Evolutionary conservation across 192 early-diverging fungal species (phyloP).

Genomic region (Podila epigama): DNA sequence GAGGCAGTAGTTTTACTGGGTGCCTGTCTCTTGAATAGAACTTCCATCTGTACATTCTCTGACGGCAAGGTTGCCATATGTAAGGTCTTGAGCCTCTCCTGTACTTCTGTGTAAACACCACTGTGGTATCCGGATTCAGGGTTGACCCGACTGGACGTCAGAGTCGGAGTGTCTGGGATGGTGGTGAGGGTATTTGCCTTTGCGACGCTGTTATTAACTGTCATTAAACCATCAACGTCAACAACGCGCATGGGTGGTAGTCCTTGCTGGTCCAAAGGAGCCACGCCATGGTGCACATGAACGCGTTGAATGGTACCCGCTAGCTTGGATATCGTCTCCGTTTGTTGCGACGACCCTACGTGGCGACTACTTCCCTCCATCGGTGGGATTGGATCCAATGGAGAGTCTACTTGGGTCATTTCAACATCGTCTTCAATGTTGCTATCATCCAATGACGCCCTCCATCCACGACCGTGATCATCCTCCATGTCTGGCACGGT

Average conservation of each 20-base stretch:
- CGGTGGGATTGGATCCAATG: neutral
- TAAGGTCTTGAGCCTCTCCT: constrained; percentile 16
- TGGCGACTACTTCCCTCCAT: neutral
- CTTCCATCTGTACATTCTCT: constrained; percentile 8
- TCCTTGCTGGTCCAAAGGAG: constrained; percentile 30
- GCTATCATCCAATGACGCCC: too few species aligned
- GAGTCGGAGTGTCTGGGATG: neutral
- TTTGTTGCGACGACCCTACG: neutral
- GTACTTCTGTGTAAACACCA: constrained; percentile 15
- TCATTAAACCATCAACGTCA: constrained; percentile 6
- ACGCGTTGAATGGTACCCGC: constrained; percentile 9
- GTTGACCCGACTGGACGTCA: constrained; percentile 6
- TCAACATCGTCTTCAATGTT: too few species aligned
- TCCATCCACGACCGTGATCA: neutral
- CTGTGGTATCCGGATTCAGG: constrained; percentile 39
- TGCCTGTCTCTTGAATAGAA: constrained; percentile 14
- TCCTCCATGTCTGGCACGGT: too few species aligned
- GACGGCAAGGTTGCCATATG: constrained; percentile 21
- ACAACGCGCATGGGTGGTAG: constrained; percentile 13
- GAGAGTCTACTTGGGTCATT: too few species aligned
- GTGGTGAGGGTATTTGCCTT: neutral
- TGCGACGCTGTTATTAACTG: constrained; percentile 12
- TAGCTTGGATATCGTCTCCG: constrained; percentile 3
- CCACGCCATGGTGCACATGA: constrained; percentile 7
- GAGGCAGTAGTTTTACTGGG: neutral